These are phyloP conservation scores for Scutellaria galericulata DNA, from an alignment of 257 asterid genomes.

Conservation along the genomic window DNA sequence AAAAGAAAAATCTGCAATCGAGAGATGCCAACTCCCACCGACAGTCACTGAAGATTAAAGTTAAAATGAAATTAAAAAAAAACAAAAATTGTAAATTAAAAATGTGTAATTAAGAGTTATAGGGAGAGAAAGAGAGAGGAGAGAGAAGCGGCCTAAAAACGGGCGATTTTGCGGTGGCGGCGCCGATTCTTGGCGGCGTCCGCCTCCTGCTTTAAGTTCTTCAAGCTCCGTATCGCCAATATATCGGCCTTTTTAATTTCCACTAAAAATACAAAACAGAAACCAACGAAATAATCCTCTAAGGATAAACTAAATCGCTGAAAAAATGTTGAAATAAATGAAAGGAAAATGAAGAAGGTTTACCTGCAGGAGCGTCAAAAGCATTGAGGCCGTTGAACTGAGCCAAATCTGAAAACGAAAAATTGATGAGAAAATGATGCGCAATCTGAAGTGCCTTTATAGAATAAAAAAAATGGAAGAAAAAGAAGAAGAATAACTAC, in stretches of 20 bases:
- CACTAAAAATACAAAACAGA: slow-evolving; percentile 37
- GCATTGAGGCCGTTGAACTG: slow-evolving; percentile 37
- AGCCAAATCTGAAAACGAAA: slow-evolving; percentile 55
- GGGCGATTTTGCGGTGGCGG: slow-evolving; percentile 70
- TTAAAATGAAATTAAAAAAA: too few relatives aligned
- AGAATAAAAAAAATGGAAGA: background rate
- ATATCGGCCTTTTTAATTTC: slow-evolving; percentile 50
- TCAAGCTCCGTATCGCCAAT: slow-evolving; percentile 61
- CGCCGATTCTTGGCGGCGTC: slow-evolving; percentile 39
- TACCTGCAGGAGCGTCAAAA: slow-evolving; percentile 45
- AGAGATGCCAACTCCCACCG: background rate
- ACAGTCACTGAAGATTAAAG: background rate
- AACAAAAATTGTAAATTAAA: too few relatives aligned
- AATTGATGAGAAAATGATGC: background rate
- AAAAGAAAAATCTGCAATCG: too few relatives aligned
- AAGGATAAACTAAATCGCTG: too few relatives aligned
- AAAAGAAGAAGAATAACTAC: slow-evolving; percentile 26
- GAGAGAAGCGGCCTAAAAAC: slow-evolving; percentile 39
- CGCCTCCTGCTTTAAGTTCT: slow-evolving; percentile 53
- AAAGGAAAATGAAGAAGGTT: background rate
- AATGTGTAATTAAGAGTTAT: too few relatives aligned
- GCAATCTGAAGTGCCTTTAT: too few relatives aligned
- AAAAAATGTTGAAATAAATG: background rate
- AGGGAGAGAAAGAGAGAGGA: background rate
- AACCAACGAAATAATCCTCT: background rate